Evolutionary conservation across 1,139 yeast genomes (phyloP).

Genomic region (Candida smagusa): DNA sequence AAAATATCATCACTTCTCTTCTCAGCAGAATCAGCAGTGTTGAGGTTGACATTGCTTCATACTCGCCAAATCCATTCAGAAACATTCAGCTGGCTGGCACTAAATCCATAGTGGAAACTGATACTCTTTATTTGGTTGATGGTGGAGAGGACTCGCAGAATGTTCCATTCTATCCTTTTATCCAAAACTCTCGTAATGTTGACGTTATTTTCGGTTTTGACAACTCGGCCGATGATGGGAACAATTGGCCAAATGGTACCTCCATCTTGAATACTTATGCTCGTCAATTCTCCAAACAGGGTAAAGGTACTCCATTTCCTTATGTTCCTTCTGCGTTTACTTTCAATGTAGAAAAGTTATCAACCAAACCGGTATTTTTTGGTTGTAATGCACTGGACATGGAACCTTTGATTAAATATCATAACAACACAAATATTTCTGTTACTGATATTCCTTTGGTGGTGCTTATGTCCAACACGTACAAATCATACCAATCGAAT

Average conservation of each 20-base stretch:
- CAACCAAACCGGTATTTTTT: slow-evolving; percentile 36
- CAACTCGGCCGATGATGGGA: slow-evolving; percentile 74
- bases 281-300: slow-evolving; percentile 46
- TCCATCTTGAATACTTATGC: slow-evolving; percentile 55
- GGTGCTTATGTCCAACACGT: slow-evolving; percentile 34
- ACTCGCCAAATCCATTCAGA: slow-evolving; percentile 41
- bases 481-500: slow-evolving; percentile 31
- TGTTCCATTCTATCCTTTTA: slow-evolving; percentile 73
- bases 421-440: slow-evolving; percentile 25
- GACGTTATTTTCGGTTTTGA: slow-evolving; percentile 84
- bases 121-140: slow-evolving; percentile 67
- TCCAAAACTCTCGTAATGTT: slow-evolving; percentile 66
- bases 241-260: slow-evolving; percentile 75
- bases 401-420: slow-evolving; percentile 26
- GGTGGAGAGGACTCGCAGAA: slow-evolving; percentile 87
- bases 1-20: slow-evolving; percentile 24
- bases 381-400: slow-evolving; percentile 37
- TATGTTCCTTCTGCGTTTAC: slow-evolving; percentile 32
- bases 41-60: slow-evolving; percentile 39
- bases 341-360: slow-evolving; percentile 27
- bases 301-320: slow-evolving; percentile 40
- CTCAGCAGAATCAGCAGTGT: slow-evolving; percentile 23
- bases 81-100: slow-evolving; percentile 13
- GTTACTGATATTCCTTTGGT: slow-evolving; percentile 40
- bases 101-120: slow-evolving; percentile 25